Evolutionary conservation across 2,329 filamentous ascomycete species (phyloP), one percentile per base, ranked within the genome.

Genomic region (Botrytis paeoniae): DNA sequence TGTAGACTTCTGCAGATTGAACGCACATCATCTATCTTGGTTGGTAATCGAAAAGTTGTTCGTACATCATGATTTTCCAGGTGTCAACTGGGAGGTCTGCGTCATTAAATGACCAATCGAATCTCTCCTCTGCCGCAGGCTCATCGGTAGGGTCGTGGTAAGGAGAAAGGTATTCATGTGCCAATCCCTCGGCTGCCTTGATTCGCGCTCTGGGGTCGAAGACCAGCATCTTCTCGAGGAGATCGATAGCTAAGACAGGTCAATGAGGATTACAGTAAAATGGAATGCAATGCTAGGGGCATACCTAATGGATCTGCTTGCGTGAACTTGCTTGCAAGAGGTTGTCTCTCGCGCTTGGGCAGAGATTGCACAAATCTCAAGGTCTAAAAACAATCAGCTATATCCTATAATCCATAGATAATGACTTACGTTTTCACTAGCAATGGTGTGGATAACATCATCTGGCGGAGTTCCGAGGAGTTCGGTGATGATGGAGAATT

Each of bases 31-130:
- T 57, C 48, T 71, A 64, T 74, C 51, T 73, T 74, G 71, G 75
- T 73, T 73, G 76, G 74, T 78, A 71, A 66, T 79, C 78, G 74
- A 77, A 76, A 76, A 80, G 77, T 80, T 80, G 78, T 74, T 79
- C 92, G 81, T 87, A 97, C 96, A 99, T 99, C 96, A 98, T 99
- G 82, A 99, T 98, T 86, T 99, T 99, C 96, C 96, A 99, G n/a
- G 95, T 97, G 81, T 99, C 96, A 69, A 98, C 95, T 0, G 96
- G 95, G 73, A 99, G 86, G 81, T 99, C 96, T 65, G 95, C 96
- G 79, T 99, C 96, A 83, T 98, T 98, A 85, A 99, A 99, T 71
- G 95, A 98, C 96, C 96, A 99, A 82, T 99, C 96, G 80, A 99
- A 99, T 85, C 97, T 98, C 86, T 98, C 95, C 75, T 97, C 93